Conservation (phyloP, 2,329 filamentous ascomycete genomes). For the Zasmidium angulare region DNA sequence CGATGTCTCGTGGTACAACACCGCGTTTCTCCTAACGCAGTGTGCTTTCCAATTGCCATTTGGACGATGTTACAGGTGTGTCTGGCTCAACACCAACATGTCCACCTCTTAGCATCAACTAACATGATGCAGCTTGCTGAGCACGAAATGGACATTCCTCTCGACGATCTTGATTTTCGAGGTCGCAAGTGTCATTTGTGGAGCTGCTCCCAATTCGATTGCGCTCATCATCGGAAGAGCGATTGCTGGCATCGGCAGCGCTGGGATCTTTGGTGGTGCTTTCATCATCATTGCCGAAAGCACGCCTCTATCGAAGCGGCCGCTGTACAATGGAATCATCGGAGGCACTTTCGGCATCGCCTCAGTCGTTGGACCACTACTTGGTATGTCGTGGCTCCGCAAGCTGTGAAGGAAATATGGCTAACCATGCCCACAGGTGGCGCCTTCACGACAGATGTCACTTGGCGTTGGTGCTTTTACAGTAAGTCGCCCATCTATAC, state of each 20-base stretch:
- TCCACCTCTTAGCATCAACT: background rate
- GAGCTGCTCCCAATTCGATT: conserved; percentile 45
- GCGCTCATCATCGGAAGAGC: conserved; percentile 55
- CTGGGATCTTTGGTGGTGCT: conserved; percentile 49
- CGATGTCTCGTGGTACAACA: conserved; percentile 37
- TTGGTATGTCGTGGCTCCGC: conserved; percentile 42
- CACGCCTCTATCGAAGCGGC: conserved; percentile 12
- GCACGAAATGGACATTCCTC: conserved; percentile 46
- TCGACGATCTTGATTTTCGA: conserved; percentile 43
- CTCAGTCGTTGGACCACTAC: conserved; percentile 51
- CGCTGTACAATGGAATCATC: conserved; percentile 27
- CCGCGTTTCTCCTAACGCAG: conserved; percentile 37
- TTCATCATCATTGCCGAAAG: conserved; percentile 27
- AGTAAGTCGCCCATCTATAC: conserved; percentile 50
- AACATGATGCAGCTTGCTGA: conserved; percentile 33
- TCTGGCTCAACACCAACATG: background rate
- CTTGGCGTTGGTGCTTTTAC: conserved; percentile 54
- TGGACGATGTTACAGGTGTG: conserved; percentile 39
- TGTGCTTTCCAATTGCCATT: conserved; percentile 44
- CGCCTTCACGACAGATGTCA: conserved; percentile 45
- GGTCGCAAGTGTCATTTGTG: conserved; percentile 52
- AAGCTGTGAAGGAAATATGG: conserved; percentile 21
- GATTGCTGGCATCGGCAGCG: conserved; percentile 55
- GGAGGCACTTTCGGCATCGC: conserved; percentile 44
- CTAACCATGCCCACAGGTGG: conserved; percentile 47